Evolutionary conservation across 148 eudicot genomes (phyloP), one percentile per base, ranked within the genome.

Genomic region (Polygonum maritimum): DNA sequence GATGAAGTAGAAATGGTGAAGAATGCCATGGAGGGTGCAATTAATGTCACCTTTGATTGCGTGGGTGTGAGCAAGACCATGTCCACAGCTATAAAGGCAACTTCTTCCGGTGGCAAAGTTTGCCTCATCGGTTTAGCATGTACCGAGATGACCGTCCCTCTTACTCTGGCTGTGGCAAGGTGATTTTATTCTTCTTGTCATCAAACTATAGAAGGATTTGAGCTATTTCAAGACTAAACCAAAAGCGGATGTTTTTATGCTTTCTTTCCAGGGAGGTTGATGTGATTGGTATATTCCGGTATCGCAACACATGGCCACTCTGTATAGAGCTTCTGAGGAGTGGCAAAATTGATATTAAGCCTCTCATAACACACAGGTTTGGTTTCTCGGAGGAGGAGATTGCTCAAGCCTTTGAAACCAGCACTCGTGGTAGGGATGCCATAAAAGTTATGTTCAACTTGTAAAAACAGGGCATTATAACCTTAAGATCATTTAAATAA

Each of bases 41-140:
- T 57, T 18, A 57, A 21, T 76, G 89, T 88, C 62, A 88, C 82
- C 41, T 84, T 91, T 22, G 98, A 93, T 73, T 93, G 97, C 83
- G 98, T 94, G 5, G 98, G 98, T 14, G 89, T 91, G 70, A 85
- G 78, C 85, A 93, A 91, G 82, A 93, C 98, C 55, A 91, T 93
- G 96, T 83, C 96, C 0, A 89, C 92, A n/a, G 98, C 96, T 58
- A 86, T 93, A 9, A 79, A 82, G 71, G 94, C 94, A 70, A 93
- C 96, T 54, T 78, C 91, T 75, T 58, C 91, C 18, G 96, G 96
- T 33, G 98, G 96, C 74, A 93, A 89, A 78, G 96, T 93, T 57
- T 93, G 98, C 84, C 89, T 93, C 4, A 90, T 93, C 60, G 98
- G 98, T 49, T 81, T 93, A 96, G 96, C 96, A 21, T 96, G 91